Base-by-base conservation (phyloP, 2,329 filamentous ascomycete species). In the Aspergillus sp. region DNA sequence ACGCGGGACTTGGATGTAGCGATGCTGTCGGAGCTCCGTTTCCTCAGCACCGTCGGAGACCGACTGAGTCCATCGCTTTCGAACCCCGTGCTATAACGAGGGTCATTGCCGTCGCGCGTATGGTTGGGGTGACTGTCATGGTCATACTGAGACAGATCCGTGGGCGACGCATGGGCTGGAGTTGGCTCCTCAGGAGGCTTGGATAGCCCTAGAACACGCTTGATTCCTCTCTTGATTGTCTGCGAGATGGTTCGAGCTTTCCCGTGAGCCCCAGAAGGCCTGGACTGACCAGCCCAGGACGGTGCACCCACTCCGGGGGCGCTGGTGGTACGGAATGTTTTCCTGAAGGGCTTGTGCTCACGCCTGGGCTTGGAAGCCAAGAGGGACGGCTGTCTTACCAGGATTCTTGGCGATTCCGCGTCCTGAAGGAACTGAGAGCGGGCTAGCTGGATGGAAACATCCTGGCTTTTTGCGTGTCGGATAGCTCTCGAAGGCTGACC, bases 201-300 rank as follows among this genome's bases (percentile, higher is more conserved):
- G 8, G 55, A 53, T 15, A 57, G 40, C 2, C 61, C 54, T 36
- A 69, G 57, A 2, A 64, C 57, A 22, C 53, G 52, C 29, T 54
- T 61, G 24, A 69, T 37, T 4, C 58, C 52, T 24, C 55, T 58
- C 36, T 63, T 66, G 20, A 68, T 53, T 3, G 57, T 60, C 8
- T 49, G 45, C 4, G 65, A 67, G 15, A 68, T 48, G 2, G 50
- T 51, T 30, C 62, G 57, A 11, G 56, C 51, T 37, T 49, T 60
- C 4, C 39, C 40, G 22, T 43, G 47, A 20, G 48, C 32, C 1
- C 30, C 26, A 7, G 22, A 32, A 13, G 20, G 27, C 19, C 32
- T 32, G 22, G 28, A 24, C 4, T 34, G 33, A n/a, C 27, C 19
- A n/a, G 30, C 7, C 13, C 40, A 28, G 22, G 33, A 31, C 19